A percentile compares a stretch with the other conserved stretches of the same genome.
These are phyloP conservation scores for Prunus davidiana DNA, from an alignment of 306 rosid genomes.

Conservation along the genomic window DNA sequence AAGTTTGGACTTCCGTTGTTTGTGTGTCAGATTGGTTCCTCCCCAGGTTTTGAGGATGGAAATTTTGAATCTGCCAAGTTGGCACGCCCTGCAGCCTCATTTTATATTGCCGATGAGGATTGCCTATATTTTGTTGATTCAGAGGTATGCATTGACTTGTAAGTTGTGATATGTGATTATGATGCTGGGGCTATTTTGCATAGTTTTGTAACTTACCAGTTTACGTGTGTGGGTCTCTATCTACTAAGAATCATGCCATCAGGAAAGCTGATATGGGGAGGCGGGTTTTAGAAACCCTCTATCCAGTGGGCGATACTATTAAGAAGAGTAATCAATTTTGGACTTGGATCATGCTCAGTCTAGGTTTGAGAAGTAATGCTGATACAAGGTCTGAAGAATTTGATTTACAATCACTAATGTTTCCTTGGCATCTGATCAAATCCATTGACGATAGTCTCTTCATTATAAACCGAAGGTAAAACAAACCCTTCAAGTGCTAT, in stretches of 20 bases:
- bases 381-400: conserved; percentile 47
- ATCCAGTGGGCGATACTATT: conserved; percentile 41
- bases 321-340: conserved; percentile 48
- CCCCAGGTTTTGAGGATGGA: conserved; percentile 97
- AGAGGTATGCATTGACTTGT: conserved; percentile 56
- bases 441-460: conserved; percentile 53
- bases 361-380: conserved; percentile 52
- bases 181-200: not conserved
- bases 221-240: conserved; percentile 27
- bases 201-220: conserved; percentile 25
- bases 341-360: conserved; percentile 59
- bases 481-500: not conserved
- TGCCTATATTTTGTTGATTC: conserved; percentile 89
- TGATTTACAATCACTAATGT: conserved; percentile 48
- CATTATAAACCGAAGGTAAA: conserved; percentile 65
- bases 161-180: not conserved
- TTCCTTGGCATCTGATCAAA: conserved; percentile 89
- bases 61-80: conserved; percentile 76
- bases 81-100: conserved; percentile 83
- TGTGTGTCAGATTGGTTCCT: conserved; percentile 73
- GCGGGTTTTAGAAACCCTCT: conserved; percentile 66
- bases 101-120: conserved; percentile 59
- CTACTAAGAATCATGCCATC: conserved; percentile 80
- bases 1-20: conserved; percentile 11
- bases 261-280: conserved; percentile 79